Percentiles rank a stretch among this genome's conserved stretches.
These are phyloP conservation scores for Pilobolus umbonatus DNA, from an alignment of 192 early-diverging fungal species.

Conservation along the genomic window DNA sequence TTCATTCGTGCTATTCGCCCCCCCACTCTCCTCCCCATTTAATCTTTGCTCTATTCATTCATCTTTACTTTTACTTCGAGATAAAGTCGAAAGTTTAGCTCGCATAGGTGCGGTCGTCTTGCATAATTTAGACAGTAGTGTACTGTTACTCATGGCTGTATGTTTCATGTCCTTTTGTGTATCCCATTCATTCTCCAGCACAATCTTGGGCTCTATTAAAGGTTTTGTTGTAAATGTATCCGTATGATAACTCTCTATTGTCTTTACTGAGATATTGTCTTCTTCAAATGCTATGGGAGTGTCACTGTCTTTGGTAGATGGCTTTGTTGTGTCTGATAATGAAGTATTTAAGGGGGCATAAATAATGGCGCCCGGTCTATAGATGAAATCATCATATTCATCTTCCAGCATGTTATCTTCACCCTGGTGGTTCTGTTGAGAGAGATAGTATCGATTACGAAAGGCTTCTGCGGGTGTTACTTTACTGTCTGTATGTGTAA, in stretches of 20 bases:
- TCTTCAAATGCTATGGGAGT: too few relatives aligned
- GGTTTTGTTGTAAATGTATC: constrained; percentile 8
- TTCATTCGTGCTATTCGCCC: too few relatives aligned
- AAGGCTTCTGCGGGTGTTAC: constrained; percentile 29
- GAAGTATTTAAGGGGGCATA: neutral
- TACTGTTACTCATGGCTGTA: constrained; percentile 7
- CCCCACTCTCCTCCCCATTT: too few relatives aligned
- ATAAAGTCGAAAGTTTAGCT: constrained; percentile 29
- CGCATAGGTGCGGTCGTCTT: constrained; percentile 31
- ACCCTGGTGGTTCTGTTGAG: constrained; percentile 7
- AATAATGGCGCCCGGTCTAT: constrained; percentile 7
- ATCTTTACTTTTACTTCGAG: constrained; percentile 12
- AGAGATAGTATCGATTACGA: constrained; percentile 28
- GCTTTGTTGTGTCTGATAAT: too few relatives aligned
- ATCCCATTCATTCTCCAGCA: neutral
- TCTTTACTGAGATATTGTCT: neutral
- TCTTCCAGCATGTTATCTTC: constrained; percentile 9
- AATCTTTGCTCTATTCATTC: too few relatives aligned
- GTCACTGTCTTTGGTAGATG: too few relatives aligned
- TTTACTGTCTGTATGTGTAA: too few relatives aligned
- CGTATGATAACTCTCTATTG: constrained; percentile 1
- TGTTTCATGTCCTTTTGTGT: too few relatives aligned
- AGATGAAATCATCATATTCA: too few relatives aligned
- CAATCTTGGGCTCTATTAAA: constrained; percentile 8
- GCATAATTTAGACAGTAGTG: constrained; percentile 24